Conservation (phyloP, 179 eudicot genomes). For the Beta macrorhiza region DNA sequence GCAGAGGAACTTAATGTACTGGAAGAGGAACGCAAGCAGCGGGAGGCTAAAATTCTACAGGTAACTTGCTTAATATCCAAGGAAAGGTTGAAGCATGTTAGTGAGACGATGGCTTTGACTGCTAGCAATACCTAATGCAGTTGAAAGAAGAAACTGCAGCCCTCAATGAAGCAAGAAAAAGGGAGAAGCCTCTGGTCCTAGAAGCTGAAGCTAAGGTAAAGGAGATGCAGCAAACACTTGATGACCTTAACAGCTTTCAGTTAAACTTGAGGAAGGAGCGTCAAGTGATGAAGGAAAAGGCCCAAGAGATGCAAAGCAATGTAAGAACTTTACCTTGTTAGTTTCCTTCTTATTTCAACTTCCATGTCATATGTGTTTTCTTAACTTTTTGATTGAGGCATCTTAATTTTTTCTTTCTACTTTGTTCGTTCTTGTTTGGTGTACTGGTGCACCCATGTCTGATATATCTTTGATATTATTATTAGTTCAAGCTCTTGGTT, state of each 20-base stretch:
- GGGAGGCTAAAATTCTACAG: slow-evolving; percentile 49
- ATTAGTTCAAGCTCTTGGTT: background rate
- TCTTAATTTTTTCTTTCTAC: background rate
- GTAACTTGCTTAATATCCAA: slow-evolving; percentile 28
- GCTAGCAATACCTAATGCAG: slow-evolving; percentile 37
- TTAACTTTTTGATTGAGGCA: background rate
- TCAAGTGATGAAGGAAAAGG: slow-evolving; percentile 62
- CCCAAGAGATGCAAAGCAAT: slow-evolving; percentile 70
- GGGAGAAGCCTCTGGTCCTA: slow-evolving; percentile 62
- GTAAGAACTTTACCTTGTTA: slow-evolving; percentile 35
- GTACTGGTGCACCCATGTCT: background rate
- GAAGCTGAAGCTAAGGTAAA: slow-evolving; percentile 69
- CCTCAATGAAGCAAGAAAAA: slow-evolving; percentile 53
- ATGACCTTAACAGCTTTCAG: slow-evolving; percentile 68
- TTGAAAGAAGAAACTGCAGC: slow-evolving; percentile 58
- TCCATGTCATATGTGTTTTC: background rate
- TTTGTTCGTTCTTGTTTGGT: background rate
- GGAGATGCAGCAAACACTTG: slow-evolving; percentile 57
- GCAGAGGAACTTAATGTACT: slow-evolving; percentile 44
- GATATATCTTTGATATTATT: background rate
- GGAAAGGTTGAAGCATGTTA: background rate
- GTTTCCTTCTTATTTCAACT: background rate
- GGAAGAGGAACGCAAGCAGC: slow-evolving; percentile 55
- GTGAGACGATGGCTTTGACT: slow-evolving; percentile 11
- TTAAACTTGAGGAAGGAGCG: slow-evolving; percentile 51